Base-by-base conservation (phyloP, 2,329 filamentous ascomycete species). In the Pseudogymnoascus sp. region DNA sequence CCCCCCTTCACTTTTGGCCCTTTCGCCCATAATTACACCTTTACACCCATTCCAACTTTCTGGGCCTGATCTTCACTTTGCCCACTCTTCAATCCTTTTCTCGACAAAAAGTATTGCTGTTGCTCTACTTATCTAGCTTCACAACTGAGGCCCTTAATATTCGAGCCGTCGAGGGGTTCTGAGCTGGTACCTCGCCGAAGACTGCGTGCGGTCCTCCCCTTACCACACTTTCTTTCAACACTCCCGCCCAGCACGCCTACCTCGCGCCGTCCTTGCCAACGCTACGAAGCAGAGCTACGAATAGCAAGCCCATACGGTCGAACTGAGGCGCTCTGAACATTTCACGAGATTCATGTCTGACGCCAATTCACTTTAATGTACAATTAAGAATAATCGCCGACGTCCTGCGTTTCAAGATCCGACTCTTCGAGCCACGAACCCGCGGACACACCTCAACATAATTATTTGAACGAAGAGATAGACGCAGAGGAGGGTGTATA, bases 341-440 rank as follows among this genome's bases (percentile, higher is more conserved):
- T 55, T 55, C 44, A 55, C 27, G 44, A 55, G 44, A 55, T 55
- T 55, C 44, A 55, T 55, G 44, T 31, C 27, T 55, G 44, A 55
- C 44, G 44, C 44, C 44, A 55, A 55, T 55, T 33, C 44, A 55
- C 44, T 33, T 55, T 33, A 31, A 55, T 55, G 44, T 33, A 55
- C 44, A 55, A 33, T 55, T 33, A 33, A 55, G 44, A 55, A 55
- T 55, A 55, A 55, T 55, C 27, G 44, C 44, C 44, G 44, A 55
- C 44, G 44, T 55, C 44, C 44, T 55, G 27, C 44, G 44, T 55
- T 55, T 55, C 44, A 55, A 55, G 44, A 31, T 55, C 44, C 44
- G 44, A 33, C 44, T 55, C 27, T 33, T 55, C 44, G 44, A 55
- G 27, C 44, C 44, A 31, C 44, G 44, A 55, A 55, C 27, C 44